Conservation (phyloP, 345 rosid genomes). For the Cardamine occulta region DNA sequence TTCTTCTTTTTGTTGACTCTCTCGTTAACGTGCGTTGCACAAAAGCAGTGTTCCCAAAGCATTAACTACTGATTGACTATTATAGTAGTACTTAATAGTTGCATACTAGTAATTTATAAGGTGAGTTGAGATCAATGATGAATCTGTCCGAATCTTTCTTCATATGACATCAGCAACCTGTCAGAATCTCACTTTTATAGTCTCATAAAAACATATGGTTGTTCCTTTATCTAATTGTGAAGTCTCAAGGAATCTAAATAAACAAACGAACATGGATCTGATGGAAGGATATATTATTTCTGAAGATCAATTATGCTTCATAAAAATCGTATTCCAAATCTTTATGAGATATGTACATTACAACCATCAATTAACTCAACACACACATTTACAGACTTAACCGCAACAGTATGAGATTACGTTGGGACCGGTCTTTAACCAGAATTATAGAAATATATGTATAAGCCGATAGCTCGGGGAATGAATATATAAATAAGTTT, state of each 20-base stretch:
- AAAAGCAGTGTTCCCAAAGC: conserved; percentile 23
- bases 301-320: neutral
- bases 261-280: neutral
- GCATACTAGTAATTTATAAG: neutral
- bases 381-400: neutral
- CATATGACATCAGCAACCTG: conserved; percentile 39
- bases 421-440: neutral
- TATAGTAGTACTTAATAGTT: neutral
- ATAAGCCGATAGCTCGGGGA: neutral
- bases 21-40: conserved; percentile 38
- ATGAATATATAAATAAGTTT: conserved; percentile 2
- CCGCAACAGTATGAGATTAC: neutral
- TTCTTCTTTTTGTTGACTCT: neutral
- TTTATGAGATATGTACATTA: neutral
- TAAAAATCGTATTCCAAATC: neutral
- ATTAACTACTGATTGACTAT: conserved; percentile 10
- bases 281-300: neutral
- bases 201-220: conserved; percentile 5
- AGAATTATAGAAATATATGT: neutral
- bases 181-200: conserved; percentile 21
- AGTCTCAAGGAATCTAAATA: conserved; percentile 13
- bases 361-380: neutral
- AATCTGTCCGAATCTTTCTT: conserved; percentile 39
- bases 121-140: conserved; percentile 34
- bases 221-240: neutral